These are phyloP conservation scores for Parathielavia appendiculata DNA, from an alignment of 495 filamentous ascomycete species.

Conservation along the genomic window DNA sequence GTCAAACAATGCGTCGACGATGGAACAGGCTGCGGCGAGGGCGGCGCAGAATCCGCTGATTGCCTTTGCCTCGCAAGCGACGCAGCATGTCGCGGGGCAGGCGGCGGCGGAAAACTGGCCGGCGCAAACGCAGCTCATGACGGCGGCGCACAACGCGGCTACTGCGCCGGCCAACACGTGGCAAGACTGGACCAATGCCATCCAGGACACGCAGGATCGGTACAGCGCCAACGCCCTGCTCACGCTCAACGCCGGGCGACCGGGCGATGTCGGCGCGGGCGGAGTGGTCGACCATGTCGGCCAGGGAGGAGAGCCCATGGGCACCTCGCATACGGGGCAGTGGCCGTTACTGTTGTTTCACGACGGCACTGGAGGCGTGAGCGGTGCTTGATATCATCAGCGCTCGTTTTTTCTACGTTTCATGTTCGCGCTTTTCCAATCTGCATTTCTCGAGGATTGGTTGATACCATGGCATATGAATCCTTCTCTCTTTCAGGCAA, in stretches of 20 bases:
- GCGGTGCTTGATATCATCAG: slow-evolving; percentile 1
- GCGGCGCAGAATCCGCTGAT: slow-evolving; percentile 28
- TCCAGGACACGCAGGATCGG: slow-evolving; percentile 42
- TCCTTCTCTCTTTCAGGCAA: neutral
- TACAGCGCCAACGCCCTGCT: slow-evolving; percentile 42
- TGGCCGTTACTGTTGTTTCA: slow-evolving; percentile 32
- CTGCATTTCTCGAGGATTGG: neutral
- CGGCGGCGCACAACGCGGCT: slow-evolving; percentile 12
- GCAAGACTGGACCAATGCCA: slow-evolving; percentile 46
- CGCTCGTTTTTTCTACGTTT: neutral
- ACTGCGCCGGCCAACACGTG: slow-evolving; percentile 32
- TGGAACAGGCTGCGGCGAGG: slow-evolving; percentile 11
- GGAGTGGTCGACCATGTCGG: slow-evolving; percentile 18
- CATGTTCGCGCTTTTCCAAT: neutral
- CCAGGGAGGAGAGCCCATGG: slow-evolving; percentile 17
- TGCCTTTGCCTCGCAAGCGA: slow-evolving; percentile 35
- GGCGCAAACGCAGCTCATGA: slow-evolving; percentile 23
- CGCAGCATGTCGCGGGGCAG: slow-evolving; percentile 32
- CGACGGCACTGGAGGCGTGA: slow-evolving; percentile 18
- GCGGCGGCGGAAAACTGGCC: slow-evolving; percentile 27
- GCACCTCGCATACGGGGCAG: slow-evolving; percentile 21
- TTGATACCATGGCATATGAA: slow-evolving; percentile 1
- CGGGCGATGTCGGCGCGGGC: slow-evolving; percentile 19
- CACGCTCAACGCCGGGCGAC: slow-evolving; percentile 32
- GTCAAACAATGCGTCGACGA: slow-evolving; percentile 5